Evolutionary conservation across 2,329 filamentous ascomycete species (phyloP), one percentile per base, ranked within the genome.

Genomic region (Ophiostoma australiae): DNA sequence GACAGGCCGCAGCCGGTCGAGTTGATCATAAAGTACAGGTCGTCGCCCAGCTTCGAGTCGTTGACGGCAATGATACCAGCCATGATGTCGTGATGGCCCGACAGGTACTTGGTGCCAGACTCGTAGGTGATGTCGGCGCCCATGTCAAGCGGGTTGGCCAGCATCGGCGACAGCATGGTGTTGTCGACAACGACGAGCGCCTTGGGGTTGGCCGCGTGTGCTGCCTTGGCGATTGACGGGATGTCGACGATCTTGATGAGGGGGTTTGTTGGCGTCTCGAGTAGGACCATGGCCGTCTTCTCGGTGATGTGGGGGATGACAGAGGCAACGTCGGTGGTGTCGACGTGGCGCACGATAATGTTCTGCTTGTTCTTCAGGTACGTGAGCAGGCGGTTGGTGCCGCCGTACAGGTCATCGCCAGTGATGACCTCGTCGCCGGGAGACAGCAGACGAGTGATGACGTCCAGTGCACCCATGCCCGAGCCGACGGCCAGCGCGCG

Each of bases 1-100:
- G 93, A 91, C 7, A 99, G 85, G 11, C 95, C 95, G 78, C 95
- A 98, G 63, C 95, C 95, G 0, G 94, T 97, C 0, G 93, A 89
- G 79, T 99, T 99, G 85, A 99, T 97, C 71, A 93, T 94, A 82
- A 97, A 98, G 83, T 91, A 99, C 75, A 99, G 89, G 78, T 91
- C 92, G 77, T 99, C 93, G 67, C 91, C 94, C 37, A 99, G 83
- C 3, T 87, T 83, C 4, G 88, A 80, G 77, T 97, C 90, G 79
- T 98, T 98, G 80, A 94, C 89, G 31, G 94, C 95, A 75, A 99
- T 91, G 39, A 99, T 93, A 74, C 96, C 95, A 11, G 95, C 95
- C 95, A 99, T 99, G 78, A 99, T 91, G 79, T 99, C 96, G 84
- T 99, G 95, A 80, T 99, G 95, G 41, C 95, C 95, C 1, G 94